Percentiles rank a stretch among this genome's conserved stretches.
phyloP scores from a whole-genome alignment of 768 basidiomycete genomes.

The Suillus subluteus region DNA sequence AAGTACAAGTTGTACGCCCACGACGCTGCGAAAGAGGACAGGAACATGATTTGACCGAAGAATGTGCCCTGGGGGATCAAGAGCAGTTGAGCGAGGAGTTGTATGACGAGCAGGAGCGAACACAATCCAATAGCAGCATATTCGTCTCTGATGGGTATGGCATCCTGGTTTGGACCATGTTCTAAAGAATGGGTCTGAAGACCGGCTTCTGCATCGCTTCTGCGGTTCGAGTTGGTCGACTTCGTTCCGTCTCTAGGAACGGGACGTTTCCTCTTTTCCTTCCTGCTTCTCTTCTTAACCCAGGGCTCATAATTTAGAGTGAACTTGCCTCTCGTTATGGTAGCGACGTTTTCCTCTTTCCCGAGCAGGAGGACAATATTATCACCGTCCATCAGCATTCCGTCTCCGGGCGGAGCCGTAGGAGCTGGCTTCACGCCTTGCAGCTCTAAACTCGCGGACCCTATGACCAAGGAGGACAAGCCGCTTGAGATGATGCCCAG shows the following conservation, averaged over 20 bases:
- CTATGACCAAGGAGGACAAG: slow-evolving; percentile 20
- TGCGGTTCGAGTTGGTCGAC: slow-evolving; percentile 12
- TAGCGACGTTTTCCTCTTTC: slow-evolving; percentile 17
- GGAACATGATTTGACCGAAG: slow-evolving; percentile 41
- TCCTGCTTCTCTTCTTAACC: not conserved
- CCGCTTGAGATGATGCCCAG: slow-evolving; percentile 26
- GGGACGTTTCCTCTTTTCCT: not conserved
- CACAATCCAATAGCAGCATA: slow-evolving; percentile 29
- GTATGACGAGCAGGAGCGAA: slow-evolving; percentile 35
- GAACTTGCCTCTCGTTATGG: slow-evolving; percentile 22
- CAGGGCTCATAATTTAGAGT: slow-evolving; percentile 24
- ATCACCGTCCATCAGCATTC: slow-evolving; percentile 19
- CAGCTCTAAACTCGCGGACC: slow-evolving; percentile 14
- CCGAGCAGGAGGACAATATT: slow-evolving; percentile 21
- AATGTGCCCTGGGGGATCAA: slow-evolving; percentile 38
- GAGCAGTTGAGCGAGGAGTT: slow-evolving; percentile 38
- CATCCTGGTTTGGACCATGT: not conserved
- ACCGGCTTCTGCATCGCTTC: slow-evolving; percentile 1
- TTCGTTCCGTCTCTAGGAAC: not conserved
- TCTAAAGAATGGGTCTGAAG: not conserved
- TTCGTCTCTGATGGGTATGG: slow-evolving; percentile 3
- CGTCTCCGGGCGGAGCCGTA: slow-evolving; percentile 34
- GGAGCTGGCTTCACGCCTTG: slow-evolving; percentile 19
- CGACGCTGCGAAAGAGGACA: slow-evolving; percentile 34
- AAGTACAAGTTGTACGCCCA: slow-evolving; percentile 37